phyloP scores from a whole-genome alignment of 176 grass and related monocot genomes.

The Oryza rufipogon region DNA sequence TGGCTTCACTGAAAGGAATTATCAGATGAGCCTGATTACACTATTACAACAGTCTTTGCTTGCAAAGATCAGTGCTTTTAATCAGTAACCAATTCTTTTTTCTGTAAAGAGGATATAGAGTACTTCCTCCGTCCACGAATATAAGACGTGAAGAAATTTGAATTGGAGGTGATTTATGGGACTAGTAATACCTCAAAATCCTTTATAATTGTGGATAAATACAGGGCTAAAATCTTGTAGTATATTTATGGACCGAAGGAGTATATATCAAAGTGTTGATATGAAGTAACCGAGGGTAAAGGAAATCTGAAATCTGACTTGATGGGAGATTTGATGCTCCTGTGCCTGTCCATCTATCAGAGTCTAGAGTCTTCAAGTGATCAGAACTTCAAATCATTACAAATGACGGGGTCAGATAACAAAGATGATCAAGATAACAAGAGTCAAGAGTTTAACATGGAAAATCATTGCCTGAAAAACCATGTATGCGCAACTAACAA shows the following conservation, averaged over 20 bases:
- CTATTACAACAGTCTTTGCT: neutral
- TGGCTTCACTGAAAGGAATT: neutral
- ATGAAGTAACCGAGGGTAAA: constrained; percentile 14
- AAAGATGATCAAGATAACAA: neutral
- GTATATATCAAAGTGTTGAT: neutral
- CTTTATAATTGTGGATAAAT: too few relatives aligned
- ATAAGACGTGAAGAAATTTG: too few relatives aligned
- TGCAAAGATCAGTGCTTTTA: neutral
- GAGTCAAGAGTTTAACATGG: neutral
- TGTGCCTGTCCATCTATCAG: constrained; percentile 20
- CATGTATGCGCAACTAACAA: neutral
- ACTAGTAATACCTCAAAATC: too few relatives aligned
- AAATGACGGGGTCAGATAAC: neutral
- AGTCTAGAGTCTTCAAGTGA: neutral
- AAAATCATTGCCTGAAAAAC: neutral
- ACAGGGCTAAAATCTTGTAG: too few relatives aligned
- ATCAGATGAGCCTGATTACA: neutral
- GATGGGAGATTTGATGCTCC: too few relatives aligned
- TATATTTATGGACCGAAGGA: too few relatives aligned
- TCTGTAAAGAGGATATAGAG: too few relatives aligned
- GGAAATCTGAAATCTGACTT: constrained; percentile 11
- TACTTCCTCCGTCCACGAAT: too few relatives aligned
- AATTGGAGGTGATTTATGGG: too few relatives aligned
- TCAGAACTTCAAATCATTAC: neutral
- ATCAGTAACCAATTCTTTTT: neutral